Base-by-base conservation (phyloP, 1,139 yeast genomes). In the Kodamaea plutei region DNA sequence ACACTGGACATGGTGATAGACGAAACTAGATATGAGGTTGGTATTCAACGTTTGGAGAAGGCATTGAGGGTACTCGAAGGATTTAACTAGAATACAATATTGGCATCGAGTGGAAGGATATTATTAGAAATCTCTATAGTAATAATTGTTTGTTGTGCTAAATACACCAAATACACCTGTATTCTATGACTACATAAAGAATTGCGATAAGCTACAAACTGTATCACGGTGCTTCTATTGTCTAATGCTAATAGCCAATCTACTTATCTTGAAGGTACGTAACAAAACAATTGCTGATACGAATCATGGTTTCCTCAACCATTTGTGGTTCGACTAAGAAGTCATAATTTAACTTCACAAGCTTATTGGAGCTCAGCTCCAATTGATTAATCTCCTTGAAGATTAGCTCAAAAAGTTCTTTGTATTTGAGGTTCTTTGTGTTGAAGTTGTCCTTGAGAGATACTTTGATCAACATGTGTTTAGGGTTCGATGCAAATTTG, bases 1-100 rank as follows among this genome's bases (percentile, higher is more conserved):
- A 85, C 95, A 4, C 84, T 89, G 35, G 96, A 88, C 52, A 88
- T 89, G 84, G 81, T 85, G 33, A 56, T 84, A 33, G 95, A 89
- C 54, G 84, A 84, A 25, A 76, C 75, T 20, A 73, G 93, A 47
- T 79, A 84, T 39, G 81, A 80, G 16, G 84, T 84, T 39, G 95
- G 96, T n/a, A 71, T 85, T 24, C 69, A 74, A 40, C 64, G 96
- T 39, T 61, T 89, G 43, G 84, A 82, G 46, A 79, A 78, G 47
- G 96, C 95, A 1, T 69, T 87, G 36, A 64, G 84, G 34, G 94
- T 88, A 1, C 64, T 89, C 32, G 96, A 89, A 52, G 96, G 96
- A 2, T 89, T 66, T 43, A 49, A 64, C 23, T 19, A 19, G 14
- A n/a, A n/a, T n/a, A n/a, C n/a, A n/a, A n/a, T n/a, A n/a, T n/a